Conservation (phyloP, 352 stramenopile species). For the Globisporangium ultimum region DNA sequence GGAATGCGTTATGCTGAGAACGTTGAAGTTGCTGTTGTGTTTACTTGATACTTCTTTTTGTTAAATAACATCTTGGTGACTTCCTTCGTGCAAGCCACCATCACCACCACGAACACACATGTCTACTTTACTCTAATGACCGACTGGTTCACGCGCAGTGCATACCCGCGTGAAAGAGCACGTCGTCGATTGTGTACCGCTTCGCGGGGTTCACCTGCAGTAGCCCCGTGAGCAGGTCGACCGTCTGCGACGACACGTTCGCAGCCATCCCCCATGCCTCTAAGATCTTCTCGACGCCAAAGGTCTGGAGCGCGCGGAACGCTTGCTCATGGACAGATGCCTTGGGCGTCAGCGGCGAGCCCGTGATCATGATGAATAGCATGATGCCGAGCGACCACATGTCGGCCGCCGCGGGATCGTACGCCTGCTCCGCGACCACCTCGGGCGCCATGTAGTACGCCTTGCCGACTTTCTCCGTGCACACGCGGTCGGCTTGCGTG, state of each 20-base stretch:
- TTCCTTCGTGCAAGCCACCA: not conserved
- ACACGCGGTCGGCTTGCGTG: slow-evolving; percentile 17
- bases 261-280: slow-evolving; percentile 40
- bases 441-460: slow-evolving; percentile 61
- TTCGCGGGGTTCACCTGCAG: slow-evolving; percentile 29
- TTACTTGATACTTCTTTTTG: not conserved
- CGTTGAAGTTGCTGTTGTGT: no score
- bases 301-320: slow-evolving; percentile 24
- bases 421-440: slow-evolving; percentile 28
- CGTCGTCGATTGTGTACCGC: slow-evolving; percentile 24
- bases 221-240: slow-evolving; percentile 29
- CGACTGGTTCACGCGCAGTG: not conserved
- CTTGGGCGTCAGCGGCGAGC: slow-evolving; percentile 37
- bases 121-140: not conserved
- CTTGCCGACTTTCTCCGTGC: slow-evolving; percentile 31
- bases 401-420: slow-evolving; percentile 49
- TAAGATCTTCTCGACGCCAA: slow-evolving; percentile 43
- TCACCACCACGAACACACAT: not conserved
- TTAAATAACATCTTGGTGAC: not conserved
- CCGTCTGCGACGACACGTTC: slow-evolving; percentile 17
- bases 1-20: no score
- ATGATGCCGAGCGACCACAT: slow-evolving; percentile 68
- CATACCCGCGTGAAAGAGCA: slow-evolving; percentile 18
- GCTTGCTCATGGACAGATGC: slow-evolving; percentile 26
- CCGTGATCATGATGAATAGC: slow-evolving; percentile 64